Conservation (phyloP, 1,284 basidiomycete species). For the Melampsora americana region DNA sequence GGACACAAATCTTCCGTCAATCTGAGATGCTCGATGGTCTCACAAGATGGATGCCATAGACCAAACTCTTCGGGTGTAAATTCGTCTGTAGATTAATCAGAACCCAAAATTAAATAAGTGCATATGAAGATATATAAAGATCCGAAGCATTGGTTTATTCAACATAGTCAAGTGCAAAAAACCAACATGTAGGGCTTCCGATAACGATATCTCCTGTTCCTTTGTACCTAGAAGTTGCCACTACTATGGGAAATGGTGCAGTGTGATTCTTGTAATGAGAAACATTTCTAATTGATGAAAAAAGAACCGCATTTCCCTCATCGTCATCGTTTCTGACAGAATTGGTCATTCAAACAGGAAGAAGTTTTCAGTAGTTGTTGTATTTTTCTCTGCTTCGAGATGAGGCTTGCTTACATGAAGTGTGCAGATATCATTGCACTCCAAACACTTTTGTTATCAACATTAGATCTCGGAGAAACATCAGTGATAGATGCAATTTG, state of each 20-base stretch:
- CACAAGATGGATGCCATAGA: constrained; percentile 26
- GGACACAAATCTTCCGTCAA: neutral
- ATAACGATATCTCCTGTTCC: constrained; percentile 1
- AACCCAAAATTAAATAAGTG: neutral
- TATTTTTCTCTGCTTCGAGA: too few species aligned
- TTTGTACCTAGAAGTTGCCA: constrained; percentile 17
- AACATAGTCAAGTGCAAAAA: neutral
- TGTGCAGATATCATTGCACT: constrained; percentile 23
- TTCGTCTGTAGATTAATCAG: constrained; percentile 4
- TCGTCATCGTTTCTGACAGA: constrained; percentile 15
- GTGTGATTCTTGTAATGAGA: constrained; percentile 27
- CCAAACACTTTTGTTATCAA: constrained; percentile 18
- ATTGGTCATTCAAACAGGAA: neutral
- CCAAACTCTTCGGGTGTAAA: constrained; percentile 41
- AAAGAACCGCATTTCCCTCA: neutral
- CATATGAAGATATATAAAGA: neutral
- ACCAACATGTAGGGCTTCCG: constrained; percentile 34
- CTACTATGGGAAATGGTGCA: constrained; percentile 32
- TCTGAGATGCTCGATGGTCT: neutral
- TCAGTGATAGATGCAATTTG: neutral
- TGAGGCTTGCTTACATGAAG: constrained; percentile 22
- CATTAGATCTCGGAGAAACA: neutral
- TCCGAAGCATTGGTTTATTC: neutral
- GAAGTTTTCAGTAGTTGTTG: too few species aligned
- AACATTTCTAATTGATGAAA: constrained; percentile 34